phyloP scores from a whole-genome alignment of 177 flowering plant genomes.

The Tripterygium wilfordii region DNA sequence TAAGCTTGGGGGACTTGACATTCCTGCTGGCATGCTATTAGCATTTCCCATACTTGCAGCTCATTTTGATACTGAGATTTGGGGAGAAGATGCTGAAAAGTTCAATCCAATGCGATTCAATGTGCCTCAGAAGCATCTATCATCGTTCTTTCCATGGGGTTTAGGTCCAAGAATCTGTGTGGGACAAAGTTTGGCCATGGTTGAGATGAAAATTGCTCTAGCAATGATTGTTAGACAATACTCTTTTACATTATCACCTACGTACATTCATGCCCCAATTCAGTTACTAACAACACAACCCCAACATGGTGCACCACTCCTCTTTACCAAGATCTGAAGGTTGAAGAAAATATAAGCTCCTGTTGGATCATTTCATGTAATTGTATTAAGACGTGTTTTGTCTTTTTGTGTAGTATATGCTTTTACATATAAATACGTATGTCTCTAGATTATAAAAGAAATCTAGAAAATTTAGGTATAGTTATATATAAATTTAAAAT shows the following conservation, averaged over 20 bases:
- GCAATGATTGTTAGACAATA: slow-evolving; percentile 42
- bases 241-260: slow-evolving; percentile 41
- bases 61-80: slow-evolving; percentile 48
- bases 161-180: slow-evolving; percentile 61
- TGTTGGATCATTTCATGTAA: no score
- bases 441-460: no score
- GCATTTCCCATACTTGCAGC: slow-evolving; percentile 36
- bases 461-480: no score
- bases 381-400: slow-evolving; percentile 7
- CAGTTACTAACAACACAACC: slow-evolving; percentile 23
- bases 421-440: no score
- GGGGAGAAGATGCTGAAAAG: slow-evolving; percentile 64
- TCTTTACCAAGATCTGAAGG: slow-evolving; percentile 20
- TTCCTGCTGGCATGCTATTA: slow-evolving; percentile 55
- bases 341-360: no score
- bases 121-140: slow-evolving; percentile 37
- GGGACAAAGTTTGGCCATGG: slow-evolving; percentile 55
- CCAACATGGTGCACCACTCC: no score
- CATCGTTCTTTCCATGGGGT: slow-evolving; percentile 61
- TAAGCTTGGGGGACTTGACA: slow-evolving; percentile 38
- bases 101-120: slow-evolving; percentile 62
- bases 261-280: slow-evolving; percentile 65
- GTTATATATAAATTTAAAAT: no score
- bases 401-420: no score
- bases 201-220: slow-evolving; percentile 44